Evolutionary conservation across 1,284 basidiomycete species (phyloP), one percentile per base, ranked within the genome.

Genomic region (Paramarasmius palmivorus): DNA sequence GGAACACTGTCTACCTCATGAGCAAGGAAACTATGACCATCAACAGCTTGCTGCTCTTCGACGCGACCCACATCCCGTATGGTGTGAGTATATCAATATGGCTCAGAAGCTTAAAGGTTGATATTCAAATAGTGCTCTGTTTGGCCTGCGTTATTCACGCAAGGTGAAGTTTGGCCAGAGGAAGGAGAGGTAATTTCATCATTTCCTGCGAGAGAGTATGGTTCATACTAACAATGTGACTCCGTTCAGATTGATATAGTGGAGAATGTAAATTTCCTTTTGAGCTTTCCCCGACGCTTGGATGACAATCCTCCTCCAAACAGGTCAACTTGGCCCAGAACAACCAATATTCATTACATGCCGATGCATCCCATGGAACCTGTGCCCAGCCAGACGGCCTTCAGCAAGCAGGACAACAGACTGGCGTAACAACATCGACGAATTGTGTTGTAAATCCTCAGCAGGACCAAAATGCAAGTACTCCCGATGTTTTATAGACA

Each of bases 171-270:
- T 52, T 89, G 86, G 86, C 87, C 85, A 0, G 41, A 59, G 6
- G 68, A 63, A 2, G 82, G 82, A 15, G 81, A 84, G n/a, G n/a
- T n/a, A n/a, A n/a, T n/a, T n/a, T n/a, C n/a, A n/a, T n/a, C n/a
- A n/a, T n/a, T n/a, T n/a, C n/a, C n/a, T n/a, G n/a, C n/a, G n/a
- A n/a, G n/a, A n/a, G n/a, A n/a, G n/a, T n/a, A n/a, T n/a, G n/a
- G n/a, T n/a, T n/a, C n/a, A n/a, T n/a, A n/a, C n/a, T n/a, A n/a
- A n/a, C n/a, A n/a, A n/a, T n/a, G n/a, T n/a, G n/a, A n/a, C n/a
- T n/a, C n/a, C n/a, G n/a, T n/a, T n/a, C n/a, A n/a, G 65, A 83
- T 85, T 25, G 83, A 85, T 62, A 79, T 84, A 57, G 61, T 85
- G 7, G 83, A 87, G 65, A 75, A 77, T 44, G 78, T 84, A 50